A percentile compares a stretch with the other conserved stretches of the same genome.
Conservation (phyloP, 768 basidiomycete species). For the Chalciporus chontae region DNA sequence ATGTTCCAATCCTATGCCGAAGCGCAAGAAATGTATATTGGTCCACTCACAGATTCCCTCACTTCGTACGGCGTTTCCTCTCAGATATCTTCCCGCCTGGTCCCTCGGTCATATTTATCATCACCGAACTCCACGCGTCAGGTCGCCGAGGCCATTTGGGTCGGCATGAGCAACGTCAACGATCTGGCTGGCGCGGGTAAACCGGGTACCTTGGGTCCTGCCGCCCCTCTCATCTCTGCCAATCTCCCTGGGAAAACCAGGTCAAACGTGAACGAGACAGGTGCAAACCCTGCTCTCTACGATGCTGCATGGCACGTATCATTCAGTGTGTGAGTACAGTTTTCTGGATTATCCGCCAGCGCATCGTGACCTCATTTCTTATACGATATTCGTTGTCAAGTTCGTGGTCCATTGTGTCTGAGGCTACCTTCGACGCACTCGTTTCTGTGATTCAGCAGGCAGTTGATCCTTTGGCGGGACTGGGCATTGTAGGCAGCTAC, state of each 20-base stretch:
- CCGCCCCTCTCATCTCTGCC: constrained; percentile 7
- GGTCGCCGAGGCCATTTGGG: constrained; percentile 19
- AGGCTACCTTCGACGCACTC: not conserved
- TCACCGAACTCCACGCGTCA: not conserved
- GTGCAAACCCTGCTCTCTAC: constrained; percentile 19
- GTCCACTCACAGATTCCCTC: constrained; percentile 6
- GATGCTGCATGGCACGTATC: constrained; percentile 16
- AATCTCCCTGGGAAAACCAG: constrained; percentile 13
- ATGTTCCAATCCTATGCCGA: constrained; percentile 13
- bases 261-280: constrained; percentile 12
- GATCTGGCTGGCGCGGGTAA: not conserved
- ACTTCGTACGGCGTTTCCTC: constrained; percentile 10
- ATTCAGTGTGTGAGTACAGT: constrained; percentile 6
- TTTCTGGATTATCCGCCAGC: no score
- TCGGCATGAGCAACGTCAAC: constrained; percentile 4
- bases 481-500: not conserved
- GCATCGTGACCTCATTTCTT: no score
- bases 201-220: not conserved
- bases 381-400: not conserved
- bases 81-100: constrained; percentile 13
- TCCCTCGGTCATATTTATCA: constrained; percentile 12
- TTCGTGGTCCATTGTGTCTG: not conserved
- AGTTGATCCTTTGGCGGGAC: not conserved
- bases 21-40: not conserved
- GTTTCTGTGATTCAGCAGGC: not conserved